phyloP scores from a whole-genome alignment of 2,329 filamentous ascomycete species.

The Coniochaeta hoffmannii region DNA sequence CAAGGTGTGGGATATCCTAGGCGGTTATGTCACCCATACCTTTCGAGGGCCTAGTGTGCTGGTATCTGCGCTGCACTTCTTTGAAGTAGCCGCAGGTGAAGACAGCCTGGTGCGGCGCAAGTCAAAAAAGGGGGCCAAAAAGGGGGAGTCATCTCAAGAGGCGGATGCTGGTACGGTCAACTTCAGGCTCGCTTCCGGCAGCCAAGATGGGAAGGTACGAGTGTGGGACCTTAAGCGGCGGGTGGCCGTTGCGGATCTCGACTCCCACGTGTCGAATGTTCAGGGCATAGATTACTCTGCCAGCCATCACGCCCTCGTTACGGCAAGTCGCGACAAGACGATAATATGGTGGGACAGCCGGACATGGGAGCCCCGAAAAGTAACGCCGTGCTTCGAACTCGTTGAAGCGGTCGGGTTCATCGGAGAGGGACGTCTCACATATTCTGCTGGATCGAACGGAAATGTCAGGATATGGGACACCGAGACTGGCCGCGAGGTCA shows the following conservation, averaged over 20 bases:
- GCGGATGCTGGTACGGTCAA: slow-evolving; percentile 34
- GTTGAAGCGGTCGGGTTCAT: slow-evolving; percentile 81
- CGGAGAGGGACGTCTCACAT: slow-evolving; percentile 62
- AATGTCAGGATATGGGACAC: slow-evolving; percentile 78
- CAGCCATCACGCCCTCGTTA: slow-evolving; percentile 67
- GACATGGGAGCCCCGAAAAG: slow-evolving; percentile 75
- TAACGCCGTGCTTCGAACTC: slow-evolving; percentile 78
- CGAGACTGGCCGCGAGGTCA: slow-evolving; percentile 70
- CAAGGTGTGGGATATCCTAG: slow-evolving; percentile 93
- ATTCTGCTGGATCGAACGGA: slow-evolving; percentile 79
- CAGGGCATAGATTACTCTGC: slow-evolving; percentile 75
- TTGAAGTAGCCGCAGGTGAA: slow-evolving; percentile 56
- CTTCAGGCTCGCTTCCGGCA: slow-evolving; percentile 82
- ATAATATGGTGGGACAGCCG: slow-evolving; percentile 83
- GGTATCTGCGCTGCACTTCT: slow-evolving; percentile 86
- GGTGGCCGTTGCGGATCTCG: slow-evolving; percentile 66
- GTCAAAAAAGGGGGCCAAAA: slow-evolving; percentile 34
- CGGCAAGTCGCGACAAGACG: slow-evolving; percentile 87
- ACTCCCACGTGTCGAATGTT: slow-evolving; percentile 95
- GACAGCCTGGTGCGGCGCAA: slow-evolving; percentile 30
- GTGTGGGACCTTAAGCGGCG: slow-evolving; percentile 89
- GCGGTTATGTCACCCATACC: slow-evolving; percentile 88
- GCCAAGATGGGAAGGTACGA: slow-evolving; percentile 86
- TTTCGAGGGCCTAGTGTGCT: slow-evolving; percentile 90
- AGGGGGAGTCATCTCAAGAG: slow-evolving; percentile 33